These are phyloP conservation scores for Stephanodiscus triporus DNA, from an alignment of 108 stramenopile genomes.

Conservation along the genomic window DNA sequence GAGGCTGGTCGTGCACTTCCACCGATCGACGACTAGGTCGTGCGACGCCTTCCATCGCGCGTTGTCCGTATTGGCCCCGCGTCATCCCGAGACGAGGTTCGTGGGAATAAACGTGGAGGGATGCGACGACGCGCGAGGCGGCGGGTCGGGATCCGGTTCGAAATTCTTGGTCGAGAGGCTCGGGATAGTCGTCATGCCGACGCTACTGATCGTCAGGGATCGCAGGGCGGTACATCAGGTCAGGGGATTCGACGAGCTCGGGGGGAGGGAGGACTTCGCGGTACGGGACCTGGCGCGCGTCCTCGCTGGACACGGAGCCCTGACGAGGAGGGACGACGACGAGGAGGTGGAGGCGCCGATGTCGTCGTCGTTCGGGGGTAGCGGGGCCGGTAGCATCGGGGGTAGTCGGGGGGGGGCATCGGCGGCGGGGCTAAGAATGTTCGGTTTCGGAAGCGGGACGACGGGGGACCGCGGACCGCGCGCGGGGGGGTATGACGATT, in stretches of 20 bases:
- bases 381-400: not conserved
- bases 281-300: constrained; percentile 85
- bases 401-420: not conserved
- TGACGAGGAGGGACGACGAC: constrained; percentile 56
- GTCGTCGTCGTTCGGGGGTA: constrained; percentile 2
- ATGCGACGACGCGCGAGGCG: constrained; percentile 66
- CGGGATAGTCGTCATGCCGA: constrained; percentile 95
- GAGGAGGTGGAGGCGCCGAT: constrained; percentile 29
- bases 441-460: not conserved
- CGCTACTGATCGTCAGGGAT: constrained; percentile 91
- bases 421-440: constrained; percentile 28
- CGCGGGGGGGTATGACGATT: constrained; percentile 33
- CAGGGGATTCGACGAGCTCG: constrained; percentile 97
- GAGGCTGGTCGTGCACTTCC: constrained; percentile 96
- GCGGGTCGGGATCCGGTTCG: constrained; percentile 60
- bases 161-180: constrained; percentile 93
- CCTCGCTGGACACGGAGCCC: constrained; percentile 63
- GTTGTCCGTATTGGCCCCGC: constrained; percentile 79
- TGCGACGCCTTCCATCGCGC: constrained; percentile 95
- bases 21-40: constrained; percentile 86
- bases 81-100: constrained; percentile 96
- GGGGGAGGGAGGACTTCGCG: constrained; percentile 91
- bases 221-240: constrained; percentile 94
- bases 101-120: constrained; percentile 96
- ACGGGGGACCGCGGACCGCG: constrained; percentile 7